Percentiles rank a stretch among this genome's conserved stretches.
Evolutionary conservation across 768 basidiomycete genomes (phyloP).

Genomic region (Inosperma sp.): DNA sequence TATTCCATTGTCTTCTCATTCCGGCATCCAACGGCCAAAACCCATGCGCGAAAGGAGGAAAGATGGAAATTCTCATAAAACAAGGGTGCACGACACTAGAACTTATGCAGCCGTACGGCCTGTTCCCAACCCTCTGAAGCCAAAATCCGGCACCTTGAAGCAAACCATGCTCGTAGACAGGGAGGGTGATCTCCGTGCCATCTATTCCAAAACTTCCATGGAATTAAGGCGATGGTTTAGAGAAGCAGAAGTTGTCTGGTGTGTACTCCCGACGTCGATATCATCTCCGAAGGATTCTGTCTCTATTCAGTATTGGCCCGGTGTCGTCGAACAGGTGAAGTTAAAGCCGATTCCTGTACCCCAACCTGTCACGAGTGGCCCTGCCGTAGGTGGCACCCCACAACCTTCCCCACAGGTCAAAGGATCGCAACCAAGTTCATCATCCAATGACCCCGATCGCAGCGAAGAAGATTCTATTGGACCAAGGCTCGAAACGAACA

Average conservation of each 20-base stretch:
- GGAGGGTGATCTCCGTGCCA: conserved; percentile 57
- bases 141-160: conserved; percentile 34
- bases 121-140: conserved; percentile 22
- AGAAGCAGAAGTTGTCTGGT: conserved; percentile 70
- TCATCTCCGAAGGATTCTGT: conserved; percentile 34
- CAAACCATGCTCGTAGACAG: conserved; percentile 57
- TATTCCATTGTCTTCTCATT: conserved; percentile 25
- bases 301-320: conserved; percentile 71
- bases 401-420: neutral
- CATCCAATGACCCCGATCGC: conserved; percentile 4
- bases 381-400: neutral
- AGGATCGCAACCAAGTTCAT: conserved; percentile 1
- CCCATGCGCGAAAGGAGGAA: conserved; percentile 18
- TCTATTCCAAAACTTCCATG: conserved; percentile 41
- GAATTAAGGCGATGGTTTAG: conserved; percentile 58
- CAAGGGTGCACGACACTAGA: conserved; percentile 24
- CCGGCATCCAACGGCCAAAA: conserved; percentile 22
- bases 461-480: conserved; percentile 20
- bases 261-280: conserved; percentile 50
- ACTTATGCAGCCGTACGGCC: conserved; percentile 43
- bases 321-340: conserved; percentile 53
- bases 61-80: conserved; percentile 20
- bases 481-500: conserved; percentile 20
- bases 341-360: conserved; percentile 44
- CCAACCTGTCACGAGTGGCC: conserved; percentile 9